Evolutionary conservation across 257 asterid species (phyloP).

Genomic region (Petrea volubilis): DNA sequence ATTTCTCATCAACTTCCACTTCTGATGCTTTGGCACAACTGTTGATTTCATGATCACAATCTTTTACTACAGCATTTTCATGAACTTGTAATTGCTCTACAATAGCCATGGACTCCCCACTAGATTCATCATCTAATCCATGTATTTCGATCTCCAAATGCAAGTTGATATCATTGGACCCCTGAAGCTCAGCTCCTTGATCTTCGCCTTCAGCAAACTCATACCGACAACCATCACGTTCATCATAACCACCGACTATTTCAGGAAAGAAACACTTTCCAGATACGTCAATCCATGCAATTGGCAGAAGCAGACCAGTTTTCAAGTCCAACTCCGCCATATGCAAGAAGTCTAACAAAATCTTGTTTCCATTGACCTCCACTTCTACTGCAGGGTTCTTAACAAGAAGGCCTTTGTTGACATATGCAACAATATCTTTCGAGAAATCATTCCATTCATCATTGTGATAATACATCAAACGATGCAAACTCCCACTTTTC

Average conservation of each 20-base stretch:
- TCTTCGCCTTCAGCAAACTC: conserved; percentile 34
- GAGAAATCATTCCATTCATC: conserved; percentile 86
- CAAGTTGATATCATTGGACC: conserved; percentile 52
- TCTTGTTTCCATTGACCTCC: conserved; percentile 41
- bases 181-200: conserved; percentile 35
- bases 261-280: conserved; percentile 86
- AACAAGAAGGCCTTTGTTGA: conserved; percentile 51
- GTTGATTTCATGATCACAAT: conserved; percentile 41
- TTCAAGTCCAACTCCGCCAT: conserved; percentile 67
- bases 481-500: conserved; percentile 59
- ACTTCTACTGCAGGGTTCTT: conserved; percentile 64
- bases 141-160: conserved; percentile 73
- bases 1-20: conserved; percentile 32
- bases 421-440: conserved; percentile 45
- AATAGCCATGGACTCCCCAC: conserved; percentile 72
- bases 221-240: conserved; percentile 19
- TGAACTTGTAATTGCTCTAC: conserved; percentile 38
- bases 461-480: conserved; percentile 65
- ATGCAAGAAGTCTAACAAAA: conserved; percentile 69
- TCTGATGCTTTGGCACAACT: conserved; percentile 35
- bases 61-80: conserved; percentile 34
- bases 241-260: conserved; percentile 40
- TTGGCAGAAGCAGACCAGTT: conserved; percentile 60
- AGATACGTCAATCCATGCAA: conserved; percentile 90
- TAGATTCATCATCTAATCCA: conserved; percentile 62